Base-by-base conservation (phyloP, 208 protist species). In the Trypanosoma cruzi region DNA sequence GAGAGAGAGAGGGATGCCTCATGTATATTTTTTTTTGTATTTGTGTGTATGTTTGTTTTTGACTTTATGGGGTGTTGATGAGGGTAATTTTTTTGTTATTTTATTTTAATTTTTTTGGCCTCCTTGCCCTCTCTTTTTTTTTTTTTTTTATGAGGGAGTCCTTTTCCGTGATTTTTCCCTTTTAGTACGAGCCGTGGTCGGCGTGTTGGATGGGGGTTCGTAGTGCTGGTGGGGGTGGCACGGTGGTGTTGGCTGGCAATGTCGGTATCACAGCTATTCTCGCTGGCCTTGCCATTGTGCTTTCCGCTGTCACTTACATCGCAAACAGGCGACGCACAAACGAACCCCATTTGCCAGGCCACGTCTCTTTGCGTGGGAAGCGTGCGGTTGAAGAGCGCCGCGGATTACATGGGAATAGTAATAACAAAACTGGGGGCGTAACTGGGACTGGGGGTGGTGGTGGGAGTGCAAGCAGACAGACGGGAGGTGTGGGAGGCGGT, bases 271-370 rank as follows among this genome's bases (percentile, higher is more conserved):
- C 82, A 7, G 57, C 74, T 24, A 42, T 72, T 32, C 68, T 87
- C n/a, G 77, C 82, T 4, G 49, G 67, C 16, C 28, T 63, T 46
- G 77, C 82, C 24, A 31, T 81, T 1, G 68, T 73, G 22, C 29
- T 87, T 20, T 82, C 78, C 36, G 68, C 72, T 0, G 68, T 77
- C 34, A 68, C 75, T 24, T 87, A 84, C 64, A 56, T 82, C 26
- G 57, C 75, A 32, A 76, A 81, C 58, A 71, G 68, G 64, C 69
- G 73, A 7, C 68, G 67, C n/a, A 49, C 71, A 11, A 60, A 22
- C 16, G 62, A 71, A 8, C 55, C 16, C 37, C 24, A 48, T 31
- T 26, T 42, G 34, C 26, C 61, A 10, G 28, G 22, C 58, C 50
- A 48, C 6, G 28, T 22, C 20, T 22, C 24, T 24, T 49, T 55